phyloP scores from a whole-genome alignment of 306 rosid genomes.

The Dryas alaskensis region DNA sequence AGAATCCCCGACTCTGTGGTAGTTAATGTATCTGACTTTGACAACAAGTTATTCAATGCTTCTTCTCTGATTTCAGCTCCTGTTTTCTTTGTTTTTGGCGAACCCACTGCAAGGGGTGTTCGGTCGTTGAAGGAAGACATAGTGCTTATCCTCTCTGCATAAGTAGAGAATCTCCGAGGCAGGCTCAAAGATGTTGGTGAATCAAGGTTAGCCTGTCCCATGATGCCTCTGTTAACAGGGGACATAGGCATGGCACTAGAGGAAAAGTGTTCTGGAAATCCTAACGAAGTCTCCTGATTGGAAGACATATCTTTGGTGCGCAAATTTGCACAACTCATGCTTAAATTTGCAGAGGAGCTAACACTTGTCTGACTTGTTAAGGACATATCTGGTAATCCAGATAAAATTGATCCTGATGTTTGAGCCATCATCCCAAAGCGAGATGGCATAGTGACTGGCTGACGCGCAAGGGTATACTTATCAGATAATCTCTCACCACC shows the following conservation, averaged over 20 bases:
- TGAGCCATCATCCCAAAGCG: constrained; percentile 67
- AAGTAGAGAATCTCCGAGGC: constrained; percentile 76
- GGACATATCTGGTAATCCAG: constrained; percentile 74
- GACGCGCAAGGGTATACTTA: constrained; percentile 56
- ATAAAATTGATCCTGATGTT: constrained; percentile 58
- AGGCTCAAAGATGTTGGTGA: constrained; percentile 51
- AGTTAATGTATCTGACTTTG: constrained; percentile 59
- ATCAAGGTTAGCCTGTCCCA: constrained; percentile 64
- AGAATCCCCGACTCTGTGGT: constrained; percentile 51
- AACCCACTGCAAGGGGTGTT: constrained; percentile 57
- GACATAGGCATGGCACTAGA: constrained; percentile 51
- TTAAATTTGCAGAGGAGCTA: constrained; percentile 48
- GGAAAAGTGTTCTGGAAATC: constrained; percentile 52
- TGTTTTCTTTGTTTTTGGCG: constrained; percentile 87
- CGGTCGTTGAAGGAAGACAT: constrained; percentile 66
- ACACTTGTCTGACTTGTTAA: constrained; percentile 39
- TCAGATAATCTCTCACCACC: constrained; percentile 92
- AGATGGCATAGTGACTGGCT: constrained; percentile 58
- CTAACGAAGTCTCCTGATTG: constrained; percentile 63
- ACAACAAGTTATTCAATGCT: constrained; percentile 58
- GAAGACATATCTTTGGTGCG: constrained; percentile 61
- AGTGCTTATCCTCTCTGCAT: constrained; percentile 90
- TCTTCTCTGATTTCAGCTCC: constrained; percentile 92
- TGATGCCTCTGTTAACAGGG: constrained; percentile 52
- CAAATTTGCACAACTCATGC: constrained; percentile 52